Conservation (phyloP, 495 filamentous ascomycete species). For the Neurospora sp. region DNA sequence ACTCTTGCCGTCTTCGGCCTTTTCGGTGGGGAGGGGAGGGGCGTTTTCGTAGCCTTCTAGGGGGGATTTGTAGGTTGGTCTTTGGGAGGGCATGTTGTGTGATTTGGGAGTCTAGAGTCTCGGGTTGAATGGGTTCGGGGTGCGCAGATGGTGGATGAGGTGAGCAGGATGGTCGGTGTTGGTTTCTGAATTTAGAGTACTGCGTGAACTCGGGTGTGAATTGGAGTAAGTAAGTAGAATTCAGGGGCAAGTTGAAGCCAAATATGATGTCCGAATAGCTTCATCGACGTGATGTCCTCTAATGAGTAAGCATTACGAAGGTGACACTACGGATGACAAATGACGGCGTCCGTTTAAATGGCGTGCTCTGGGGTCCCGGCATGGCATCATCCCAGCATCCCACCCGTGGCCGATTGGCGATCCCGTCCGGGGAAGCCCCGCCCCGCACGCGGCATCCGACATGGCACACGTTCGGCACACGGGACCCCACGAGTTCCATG, state of each 20-base stretch:
- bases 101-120: background rate
- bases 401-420: background rate
- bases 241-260: background rate
- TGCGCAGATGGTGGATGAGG: background rate
- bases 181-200: background rate
- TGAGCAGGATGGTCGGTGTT: background rate
- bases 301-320: background rate
- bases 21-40: constrained; percentile 52
- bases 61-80: constrained; percentile 53
- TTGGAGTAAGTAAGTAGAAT: background rate
- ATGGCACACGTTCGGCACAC: background rate
- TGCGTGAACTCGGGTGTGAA: background rate
- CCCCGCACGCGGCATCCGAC: background rate
- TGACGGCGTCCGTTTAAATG: background rate
- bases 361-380: background rate
- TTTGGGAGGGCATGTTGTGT: background rate
- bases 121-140: background rate
- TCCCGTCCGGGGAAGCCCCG: background rate
- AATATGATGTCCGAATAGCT: background rate
- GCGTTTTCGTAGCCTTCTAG: constrained; percentile 55
- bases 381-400: background rate
- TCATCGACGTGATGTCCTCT: background rate
- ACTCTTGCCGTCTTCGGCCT: constrained; percentile 57
- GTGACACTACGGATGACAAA: background rate
- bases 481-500: background rate